Percentiles rank a stretch among this genome's conserved stretches.
These are phyloP conservation scores for Xylariaceae sp. DNA, from an alignment of 2,329 filamentous ascomycete species.

Conservation along the genomic window DNA sequence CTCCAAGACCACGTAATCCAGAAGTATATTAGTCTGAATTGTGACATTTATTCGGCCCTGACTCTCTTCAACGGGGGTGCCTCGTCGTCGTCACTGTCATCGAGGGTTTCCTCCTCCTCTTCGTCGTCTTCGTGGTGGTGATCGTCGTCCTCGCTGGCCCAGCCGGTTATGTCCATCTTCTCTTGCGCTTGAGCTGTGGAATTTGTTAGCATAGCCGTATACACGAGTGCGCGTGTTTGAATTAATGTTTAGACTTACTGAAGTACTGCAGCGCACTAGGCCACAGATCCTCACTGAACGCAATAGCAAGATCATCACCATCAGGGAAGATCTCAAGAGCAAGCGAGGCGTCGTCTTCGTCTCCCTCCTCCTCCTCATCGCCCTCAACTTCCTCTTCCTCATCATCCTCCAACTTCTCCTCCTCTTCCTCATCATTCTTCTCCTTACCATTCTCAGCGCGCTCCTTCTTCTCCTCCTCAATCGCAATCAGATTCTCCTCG, in stretches of 20 bases:
- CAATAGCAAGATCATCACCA: slow-evolving; percentile 75
- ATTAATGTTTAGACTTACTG: slow-evolving; percentile 52
- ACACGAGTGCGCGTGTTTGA: too few species aligned
- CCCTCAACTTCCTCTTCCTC: slow-evolving; percentile 33
- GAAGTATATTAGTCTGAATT: neutral
- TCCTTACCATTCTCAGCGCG: slow-evolving; percentile 46
- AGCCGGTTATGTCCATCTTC: slow-evolving; percentile 58
- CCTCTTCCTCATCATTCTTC: slow-evolving; percentile 41
- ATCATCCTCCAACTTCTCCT: slow-evolving; percentile 49
- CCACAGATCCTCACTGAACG: slow-evolving; percentile 83
- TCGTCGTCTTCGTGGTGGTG: slow-evolving; percentile 60
- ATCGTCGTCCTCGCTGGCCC: neutral
- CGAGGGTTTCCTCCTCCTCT: slow-evolving; percentile 25
- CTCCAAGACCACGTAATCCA: too few species aligned
- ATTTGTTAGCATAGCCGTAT: slow-evolving; percentile 32
- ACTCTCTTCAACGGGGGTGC: slow-evolving; percentile 42
- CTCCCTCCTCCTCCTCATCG: slow-evolving; percentile 49
- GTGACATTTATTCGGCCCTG: slow-evolving; percentile 31
- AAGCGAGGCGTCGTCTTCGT: slow-evolving; percentile 57
- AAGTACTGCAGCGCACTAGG: slow-evolving; percentile 86
- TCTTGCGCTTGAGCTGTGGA: slow-evolving; percentile 63
- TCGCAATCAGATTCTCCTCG: slow-evolving; percentile 63
- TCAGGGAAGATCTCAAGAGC: slow-evolving; percentile 82
- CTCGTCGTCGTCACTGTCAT: slow-evolving; percentile 53
- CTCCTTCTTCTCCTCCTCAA: slow-evolving; percentile 55